Conservation (phyloP, 306 rosid species). For the Cyamopsis tetragonoloba region DNA sequence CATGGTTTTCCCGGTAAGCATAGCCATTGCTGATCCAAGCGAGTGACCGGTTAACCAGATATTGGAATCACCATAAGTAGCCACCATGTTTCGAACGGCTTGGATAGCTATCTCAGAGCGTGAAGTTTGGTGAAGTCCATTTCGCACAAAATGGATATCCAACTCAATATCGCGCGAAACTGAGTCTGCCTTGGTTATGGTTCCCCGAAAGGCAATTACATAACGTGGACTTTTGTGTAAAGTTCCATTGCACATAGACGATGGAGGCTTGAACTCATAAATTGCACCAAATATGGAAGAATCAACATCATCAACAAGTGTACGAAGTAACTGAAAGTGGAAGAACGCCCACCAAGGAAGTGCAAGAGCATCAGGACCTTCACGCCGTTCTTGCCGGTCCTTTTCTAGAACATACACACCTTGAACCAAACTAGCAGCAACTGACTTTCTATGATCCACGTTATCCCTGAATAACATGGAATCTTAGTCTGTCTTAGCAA, state of each 20-base stretch:
- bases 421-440: constrained; percentile 90
- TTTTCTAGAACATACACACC: constrained; percentile 79
- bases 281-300: constrained; percentile 77
- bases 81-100: constrained; percentile 69
- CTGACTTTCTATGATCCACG: constrained; percentile 59
- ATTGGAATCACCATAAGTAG: constrained; percentile 57
- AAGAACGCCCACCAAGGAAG: constrained; percentile 88
- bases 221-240: constrained; percentile 56
- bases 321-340: constrained; percentile 63
- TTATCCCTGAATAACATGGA: constrained; percentile 52
- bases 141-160: constrained; percentile 55
- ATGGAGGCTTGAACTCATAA: constrained; percentile 71
- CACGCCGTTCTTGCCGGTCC: constrained; percentile 67
- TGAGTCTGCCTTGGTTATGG: constrained; percentile 54
- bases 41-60: constrained; percentile 96
- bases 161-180: constrained; percentile 63
- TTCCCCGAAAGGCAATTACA: constrained; percentile 84
- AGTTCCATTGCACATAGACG: constrained; percentile 34
- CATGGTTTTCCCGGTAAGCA: constrained; percentile 87
- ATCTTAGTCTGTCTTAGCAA: background rate
- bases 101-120: constrained; percentile 74
- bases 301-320: constrained; percentile 72
- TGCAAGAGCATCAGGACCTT: constrained; percentile 64
- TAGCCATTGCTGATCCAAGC: constrained; percentile 81
- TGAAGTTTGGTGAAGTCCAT: constrained; percentile 71